Base-by-base conservation (phyloP, 208 protist genomes). In the Leishmania braziliensis region DNA sequence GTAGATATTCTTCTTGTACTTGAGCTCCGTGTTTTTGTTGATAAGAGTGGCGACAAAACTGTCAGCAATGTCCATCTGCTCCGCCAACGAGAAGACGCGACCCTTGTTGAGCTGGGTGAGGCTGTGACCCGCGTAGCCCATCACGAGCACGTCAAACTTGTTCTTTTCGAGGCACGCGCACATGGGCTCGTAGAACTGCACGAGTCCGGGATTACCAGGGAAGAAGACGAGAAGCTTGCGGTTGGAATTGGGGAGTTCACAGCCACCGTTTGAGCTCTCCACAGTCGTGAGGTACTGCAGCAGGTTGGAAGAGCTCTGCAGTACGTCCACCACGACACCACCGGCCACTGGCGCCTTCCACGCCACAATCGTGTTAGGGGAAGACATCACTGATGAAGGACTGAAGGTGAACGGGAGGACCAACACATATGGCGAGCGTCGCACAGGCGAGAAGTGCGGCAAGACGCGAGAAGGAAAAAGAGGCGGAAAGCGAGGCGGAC, bases 61-160 rank as follows among this genome's bases (percentile, higher is more conserved):
- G 50, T 89, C 86, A 3, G 90, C 91, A 8, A 90, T 72, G 29
- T 96, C 91, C 26, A 96, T 73, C 66, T 96, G 93, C 33, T 96
- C 93, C 18, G 92, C 84, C 48, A 96, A 68, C 33, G 82, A 80
- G 83, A 95, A 96, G 33, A 93, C n/a, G 62, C 87, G 82, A 3
- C 88, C 89, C 26, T 80, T 76, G 78, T 96, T 96, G 39, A 85
- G 87, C 77, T 93, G 83, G 2, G 83, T 81, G 48, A 94, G 78
- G 66, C 90, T 95, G 78, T 96, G 93, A 0, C 93, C 93, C 6
- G 91, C 89, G 60, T 89, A 88, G 23, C 93, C 93, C 91, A 96
- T 93, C 36, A 96, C 93, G 43, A 96, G 81, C 16, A 94, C 88
- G 53, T 96, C 93, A 14, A 93, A 77, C 29, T 75, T 75, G 69